Evolutionary conservation across 2,329 filamentous ascomycete species (phyloP).

Genomic region (Claviceps africana): DNA sequence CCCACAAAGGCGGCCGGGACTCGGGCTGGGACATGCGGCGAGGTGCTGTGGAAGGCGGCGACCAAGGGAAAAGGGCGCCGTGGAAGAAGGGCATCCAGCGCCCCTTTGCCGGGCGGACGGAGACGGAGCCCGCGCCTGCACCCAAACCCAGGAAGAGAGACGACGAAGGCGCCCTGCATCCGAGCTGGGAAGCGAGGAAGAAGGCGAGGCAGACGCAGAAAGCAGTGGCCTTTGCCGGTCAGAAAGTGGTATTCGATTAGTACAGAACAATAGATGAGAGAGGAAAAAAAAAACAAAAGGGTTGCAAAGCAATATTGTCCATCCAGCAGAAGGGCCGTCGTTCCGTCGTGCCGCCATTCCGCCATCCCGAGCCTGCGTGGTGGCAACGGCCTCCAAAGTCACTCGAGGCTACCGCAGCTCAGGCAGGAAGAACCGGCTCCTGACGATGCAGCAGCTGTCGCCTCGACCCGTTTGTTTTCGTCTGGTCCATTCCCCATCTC

Average conservation of each 20-base stretch:
- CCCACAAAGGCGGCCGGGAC: conserved; percentile 24
- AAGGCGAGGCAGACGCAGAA: conserved; percentile 12
- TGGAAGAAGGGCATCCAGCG: conserved; percentile 40
- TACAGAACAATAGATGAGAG: not conserved
- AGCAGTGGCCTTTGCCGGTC: conserved; percentile 9
- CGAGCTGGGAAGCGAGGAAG: conserved; percentile 14
- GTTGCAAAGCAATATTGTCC: too few species aligned
- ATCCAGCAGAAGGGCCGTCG: not conserved
- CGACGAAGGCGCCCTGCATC: conserved; percentile 41
- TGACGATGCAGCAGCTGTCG: not conserved
- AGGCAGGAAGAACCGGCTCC: not conserved
- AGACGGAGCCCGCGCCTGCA: conserved; percentile 8
- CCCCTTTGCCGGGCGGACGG: conserved; percentile 14
- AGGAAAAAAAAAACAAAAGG: too few species aligned
- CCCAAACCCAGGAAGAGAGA: conserved; percentile 25
- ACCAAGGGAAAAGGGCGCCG: conserved; percentile 24
- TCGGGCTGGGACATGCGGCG: conserved; percentile 44
- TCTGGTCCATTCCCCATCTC: too few species aligned
- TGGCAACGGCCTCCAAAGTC: not conserved
- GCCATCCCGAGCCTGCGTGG: not conserved
- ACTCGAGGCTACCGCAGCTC: not conserved
- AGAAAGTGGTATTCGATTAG: conserved; percentile 15
- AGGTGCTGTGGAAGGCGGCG: conserved; percentile 35
- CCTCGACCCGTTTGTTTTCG: not conserved
- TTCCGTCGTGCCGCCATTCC: too few species aligned